Conservation (phyloP, 106 monocot genomes). For the Apostasia shenzhenica region DNA sequence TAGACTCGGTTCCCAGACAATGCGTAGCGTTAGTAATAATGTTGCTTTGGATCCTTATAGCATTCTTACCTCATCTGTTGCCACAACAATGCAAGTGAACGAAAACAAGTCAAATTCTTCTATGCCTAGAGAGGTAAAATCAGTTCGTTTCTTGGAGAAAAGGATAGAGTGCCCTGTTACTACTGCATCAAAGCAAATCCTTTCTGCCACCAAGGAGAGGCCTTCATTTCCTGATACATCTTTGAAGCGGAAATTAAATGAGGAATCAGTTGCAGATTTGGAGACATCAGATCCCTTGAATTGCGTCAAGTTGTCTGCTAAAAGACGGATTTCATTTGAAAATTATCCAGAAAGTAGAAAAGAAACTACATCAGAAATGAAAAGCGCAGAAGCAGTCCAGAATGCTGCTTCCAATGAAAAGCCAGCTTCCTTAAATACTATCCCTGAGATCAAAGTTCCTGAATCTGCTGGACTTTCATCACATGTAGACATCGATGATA, state of each 20-base stretch:
- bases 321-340: constrained; percentile 33
- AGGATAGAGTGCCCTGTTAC: constrained; percentile 13
- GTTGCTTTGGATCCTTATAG: too few species aligned
- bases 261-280: constrained; percentile 39
- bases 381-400: constrained; percentile 17
- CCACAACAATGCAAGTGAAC: constrained; percentile 24
- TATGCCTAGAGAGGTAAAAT: constrained; percentile 19
- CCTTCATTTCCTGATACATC: constrained; percentile 22
- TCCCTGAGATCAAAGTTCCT: constrained; percentile 7
- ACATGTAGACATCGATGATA: constrained; percentile 44
- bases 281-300: constrained; percentile 28
- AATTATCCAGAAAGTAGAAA: constrained; percentile 12
- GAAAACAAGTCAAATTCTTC: constrained; percentile 18
- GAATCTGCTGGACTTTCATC: constrained; percentile 34
- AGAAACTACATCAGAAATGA: constrained; percentile 15
- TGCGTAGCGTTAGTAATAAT: too few species aligned
- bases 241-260: constrained; percentile 58
- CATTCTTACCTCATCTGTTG: too few species aligned
- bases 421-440: constrained; percentile 10
- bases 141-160: constrained; percentile 15
- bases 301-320: constrained; percentile 22
- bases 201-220: constrained; percentile 21
- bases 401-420: constrained; percentile 8
- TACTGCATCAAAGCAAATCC: constrained; percentile 12
- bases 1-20: too few species aligned